A percentile compares a stretch with the other conserved stretches of the same genome.
Evolutionary conservation across 2,329 filamentous ascomycete genomes (phyloP).

Genomic region (Cadophora malorum): DNA sequence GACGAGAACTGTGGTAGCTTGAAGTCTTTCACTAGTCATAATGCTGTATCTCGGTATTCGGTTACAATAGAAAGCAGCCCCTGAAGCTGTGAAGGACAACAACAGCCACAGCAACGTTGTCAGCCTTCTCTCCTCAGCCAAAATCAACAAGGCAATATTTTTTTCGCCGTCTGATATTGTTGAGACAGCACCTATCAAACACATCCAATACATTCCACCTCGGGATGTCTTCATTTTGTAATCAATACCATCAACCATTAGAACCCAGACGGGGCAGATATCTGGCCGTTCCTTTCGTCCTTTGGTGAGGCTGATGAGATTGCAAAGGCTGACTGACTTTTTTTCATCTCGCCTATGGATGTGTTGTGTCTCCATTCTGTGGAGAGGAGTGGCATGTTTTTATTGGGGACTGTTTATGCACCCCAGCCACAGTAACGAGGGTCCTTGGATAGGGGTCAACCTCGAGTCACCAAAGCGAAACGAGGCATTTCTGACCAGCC

Average conservation of each 20-base stretch:
- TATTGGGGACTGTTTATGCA: constrained; percentile 16
- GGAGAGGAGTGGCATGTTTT: constrained; percentile 18
- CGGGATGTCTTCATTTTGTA: constrained; percentile 2
- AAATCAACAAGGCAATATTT: not conserved
- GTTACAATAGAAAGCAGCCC: not conserved
- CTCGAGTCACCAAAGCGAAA: constrained; percentile 12
- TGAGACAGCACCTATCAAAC: constrained; percentile 7
- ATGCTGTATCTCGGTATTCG: too few relatives aligned
- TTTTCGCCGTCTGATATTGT: constrained; percentile 8
- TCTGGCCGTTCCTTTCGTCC: constrained; percentile 24
- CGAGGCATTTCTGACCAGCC: not conserved
- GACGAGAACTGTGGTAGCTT: too few relatives aligned
- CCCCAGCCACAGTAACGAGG: constrained; percentile 10
- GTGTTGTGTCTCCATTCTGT: not conserved
- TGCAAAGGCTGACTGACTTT: constrained; percentile 21
- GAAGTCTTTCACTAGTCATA: too few relatives aligned
- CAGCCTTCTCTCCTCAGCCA: constrained; percentile 15
- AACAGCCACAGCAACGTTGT: not conserved
- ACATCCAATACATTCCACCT: not conserved
- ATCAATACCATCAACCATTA: constrained; percentile 6
- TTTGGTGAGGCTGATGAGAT: constrained; percentile 19
- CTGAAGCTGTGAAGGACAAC: not conserved
- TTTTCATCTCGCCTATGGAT: constrained; percentile 10
- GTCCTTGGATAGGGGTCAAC: constrained; percentile 5
- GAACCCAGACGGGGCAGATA: constrained; percentile 10